Conservation (phyloP, 2,329 filamentous ascomycete species). For the Waltergamsia citrina region DNA sequence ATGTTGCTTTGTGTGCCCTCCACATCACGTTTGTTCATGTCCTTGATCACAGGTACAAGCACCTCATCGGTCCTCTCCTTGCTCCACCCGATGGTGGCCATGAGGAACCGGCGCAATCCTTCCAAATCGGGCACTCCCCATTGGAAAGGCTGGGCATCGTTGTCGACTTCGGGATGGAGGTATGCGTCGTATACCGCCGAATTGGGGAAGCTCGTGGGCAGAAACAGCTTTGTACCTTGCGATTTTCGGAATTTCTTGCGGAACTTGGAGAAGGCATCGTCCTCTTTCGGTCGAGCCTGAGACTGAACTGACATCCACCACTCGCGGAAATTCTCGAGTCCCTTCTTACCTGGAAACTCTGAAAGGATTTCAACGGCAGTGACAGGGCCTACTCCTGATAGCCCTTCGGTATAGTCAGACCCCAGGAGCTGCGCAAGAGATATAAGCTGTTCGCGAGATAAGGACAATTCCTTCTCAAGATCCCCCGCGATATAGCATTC, state of each 20-base stretch:
- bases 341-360: constrained; percentile 60
- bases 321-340: constrained; percentile 66
- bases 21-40: constrained; percentile 81
- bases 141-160: constrained; percentile 67
- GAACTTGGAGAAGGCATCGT: constrained; percentile 53
- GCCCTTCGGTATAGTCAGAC: constrained; percentile 89
- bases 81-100: constrained; percentile 87
- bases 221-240: constrained; percentile 76
- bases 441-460: constrained; percentile 82
- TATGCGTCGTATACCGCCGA: constrained; percentile 75
- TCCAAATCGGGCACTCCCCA: constrained; percentile 95
- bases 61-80: constrained; percentile 92
- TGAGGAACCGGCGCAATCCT: constrained; percentile 73
- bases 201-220: constrained; percentile 73
- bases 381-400: constrained; percentile 85
- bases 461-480: constrained; percentile 78
- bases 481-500: constrained; percentile 86
- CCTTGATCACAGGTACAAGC: constrained; percentile 84
- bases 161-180: constrained; percentile 76
- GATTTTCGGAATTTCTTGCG: constrained; percentile 76
- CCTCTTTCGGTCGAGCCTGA: constrained; percentile 52
- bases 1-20: constrained; percentile 97
- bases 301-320: constrained; percentile 82
- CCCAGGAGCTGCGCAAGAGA: constrained; percentile 84
- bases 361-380: constrained; percentile 90